Base-by-base conservation (phyloP, 2,329 filamentous ascomycete genomes). In the Juglanconis juglandina region DNA sequence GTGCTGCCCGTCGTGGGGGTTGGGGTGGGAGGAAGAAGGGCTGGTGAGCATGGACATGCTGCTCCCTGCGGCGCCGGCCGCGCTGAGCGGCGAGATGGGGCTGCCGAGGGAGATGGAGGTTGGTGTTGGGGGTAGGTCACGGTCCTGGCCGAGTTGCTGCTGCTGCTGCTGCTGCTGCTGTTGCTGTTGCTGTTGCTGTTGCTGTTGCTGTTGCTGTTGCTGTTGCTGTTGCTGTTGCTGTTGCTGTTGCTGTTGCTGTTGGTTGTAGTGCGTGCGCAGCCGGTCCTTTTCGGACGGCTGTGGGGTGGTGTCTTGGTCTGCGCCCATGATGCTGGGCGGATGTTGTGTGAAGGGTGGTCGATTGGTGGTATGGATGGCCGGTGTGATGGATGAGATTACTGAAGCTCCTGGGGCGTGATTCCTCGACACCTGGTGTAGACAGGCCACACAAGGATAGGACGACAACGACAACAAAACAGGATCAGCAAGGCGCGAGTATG, bases 281-380 rank as follows among this genome's bases (percentile, higher is more conserved):
- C 33, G 42, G 6, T 63, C 59, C 30, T 63, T 62, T 42, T 63
- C 59, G n/a, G 62, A 57, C 32, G 11, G 51, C 44, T 35, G n/a
- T 13, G 6, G 24, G 17, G 34, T 33, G 14, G 17, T 33, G 62
- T 59, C 59, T 63, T 64, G 60, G 41, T 62, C 30, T 58, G 55
- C 8, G 62, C 61, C 8, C 63, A 44, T 35, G 57, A 42, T 49
- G 17, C 17, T 35, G 14, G 14, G 2, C 1, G 11, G 30, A 6
- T 33, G 30, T 11, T 42, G 13, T 44, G 24, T 24, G 24, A 24
- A 24, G 24, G 24, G 24, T 24, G 24, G 24, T 24, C 24, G 24
- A 24, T 24, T 24, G 24, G 24, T 24, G 24, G 24, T 24, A 24
- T 2, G 24, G 24, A 24, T 47, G 9, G 5, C 17, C 17, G 17